Evolutionary conservation across 306 rosid genomes (phyloP).

Genomic region (Fragaria iinumae): DNA sequence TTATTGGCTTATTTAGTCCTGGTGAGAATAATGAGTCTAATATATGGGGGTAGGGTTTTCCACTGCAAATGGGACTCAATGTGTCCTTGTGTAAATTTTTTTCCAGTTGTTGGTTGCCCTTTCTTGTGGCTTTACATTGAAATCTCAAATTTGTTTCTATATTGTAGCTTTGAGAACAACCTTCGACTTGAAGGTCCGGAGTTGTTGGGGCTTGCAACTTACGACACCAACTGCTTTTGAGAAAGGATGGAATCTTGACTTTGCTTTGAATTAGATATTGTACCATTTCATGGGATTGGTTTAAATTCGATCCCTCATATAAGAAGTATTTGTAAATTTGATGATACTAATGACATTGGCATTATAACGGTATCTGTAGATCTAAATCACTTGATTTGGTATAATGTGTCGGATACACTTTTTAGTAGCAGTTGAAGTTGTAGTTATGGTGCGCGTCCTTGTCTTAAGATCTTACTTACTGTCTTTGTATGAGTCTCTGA

Average conservation of each 20-base stretch:
- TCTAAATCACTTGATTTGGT: constrained; percentile 33
- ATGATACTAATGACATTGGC: constrained; percentile 40
- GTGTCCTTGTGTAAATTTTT: background rate
- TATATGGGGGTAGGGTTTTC: background rate
- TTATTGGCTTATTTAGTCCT: background rate
- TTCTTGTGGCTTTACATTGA: constrained; percentile 5
- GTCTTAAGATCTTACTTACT: background rate
- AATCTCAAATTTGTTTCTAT: constrained; percentile 23
- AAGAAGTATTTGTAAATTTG: constrained; percentile 47
- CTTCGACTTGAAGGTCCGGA: constrained; percentile 93
- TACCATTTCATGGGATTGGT: constrained; percentile 48
- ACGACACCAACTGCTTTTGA: constrained; percentile 92
- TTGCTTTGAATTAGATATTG: constrained; percentile 34
- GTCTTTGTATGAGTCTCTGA: background rate
- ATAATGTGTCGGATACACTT: constrained; percentile 30
- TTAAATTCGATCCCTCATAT: constrained; percentile 43
- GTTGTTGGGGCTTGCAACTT: constrained; percentile 87
- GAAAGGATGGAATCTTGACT: constrained; percentile 32
- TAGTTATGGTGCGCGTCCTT: background rate
- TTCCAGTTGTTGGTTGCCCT: background rate
- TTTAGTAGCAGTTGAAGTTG: constrained; percentile 39
- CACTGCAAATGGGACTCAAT: background rate
- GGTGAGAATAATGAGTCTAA: background rate
- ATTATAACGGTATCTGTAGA: constrained; percentile 18
- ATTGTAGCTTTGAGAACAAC: constrained; percentile 80